Conservation (phyloP, 805 yeast genomes). For the Kodamaea hsintzibuensis region DNA sequence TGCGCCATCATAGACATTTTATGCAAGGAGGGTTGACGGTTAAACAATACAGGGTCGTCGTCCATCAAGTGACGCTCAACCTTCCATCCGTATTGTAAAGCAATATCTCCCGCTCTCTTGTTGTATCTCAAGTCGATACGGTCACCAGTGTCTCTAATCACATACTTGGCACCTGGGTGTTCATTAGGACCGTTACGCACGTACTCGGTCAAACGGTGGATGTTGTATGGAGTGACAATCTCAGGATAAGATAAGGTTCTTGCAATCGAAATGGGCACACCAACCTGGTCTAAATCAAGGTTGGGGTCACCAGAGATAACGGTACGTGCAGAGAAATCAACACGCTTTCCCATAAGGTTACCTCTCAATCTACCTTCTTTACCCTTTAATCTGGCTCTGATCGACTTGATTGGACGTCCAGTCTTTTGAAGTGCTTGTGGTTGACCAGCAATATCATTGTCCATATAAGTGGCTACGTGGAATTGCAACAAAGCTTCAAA, state of each 20-base stretch:
- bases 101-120: slow-evolving; percentile 97
- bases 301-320: slow-evolving; percentile 99
- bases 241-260: slow-evolving; percentile 95
- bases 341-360: slow-evolving; percentile 99
- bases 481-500: slow-evolving; percentile 93
- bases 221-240: slow-evolving; percentile 95
- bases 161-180: slow-evolving; percentile 99
- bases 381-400: slow-evolving; percentile 99
- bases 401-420: slow-evolving; percentile 97
- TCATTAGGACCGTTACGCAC: slow-evolving; percentile 99
- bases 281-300: slow-evolving; percentile 95
- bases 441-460: slow-evolving; percentile 98
- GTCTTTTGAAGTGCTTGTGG: slow-evolving; percentile 98
- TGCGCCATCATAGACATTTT: slow-evolving; percentile 99
- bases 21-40: slow-evolving; percentile 98
- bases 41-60: slow-evolving; percentile 94
- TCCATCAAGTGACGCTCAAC: slow-evolving; percentile 98
- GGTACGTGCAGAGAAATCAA: slow-evolving; percentile 97
- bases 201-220: slow-evolving; percentile 86
- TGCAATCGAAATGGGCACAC: slow-evolving; percentile 97
- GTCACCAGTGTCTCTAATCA: slow-evolving; percentile 97
- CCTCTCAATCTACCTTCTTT: slow-evolving; percentile 99
- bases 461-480: slow-evolving; percentile 99
- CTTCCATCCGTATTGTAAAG: slow-evolving; percentile 97
- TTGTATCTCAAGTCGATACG: slow-evolving; percentile 96